Evolutionary conservation across 1,284 basidiomycete species (phyloP), one percentile per base, ranked within the genome.

Genomic region (Pulchroboletus neoregius): DNA sequence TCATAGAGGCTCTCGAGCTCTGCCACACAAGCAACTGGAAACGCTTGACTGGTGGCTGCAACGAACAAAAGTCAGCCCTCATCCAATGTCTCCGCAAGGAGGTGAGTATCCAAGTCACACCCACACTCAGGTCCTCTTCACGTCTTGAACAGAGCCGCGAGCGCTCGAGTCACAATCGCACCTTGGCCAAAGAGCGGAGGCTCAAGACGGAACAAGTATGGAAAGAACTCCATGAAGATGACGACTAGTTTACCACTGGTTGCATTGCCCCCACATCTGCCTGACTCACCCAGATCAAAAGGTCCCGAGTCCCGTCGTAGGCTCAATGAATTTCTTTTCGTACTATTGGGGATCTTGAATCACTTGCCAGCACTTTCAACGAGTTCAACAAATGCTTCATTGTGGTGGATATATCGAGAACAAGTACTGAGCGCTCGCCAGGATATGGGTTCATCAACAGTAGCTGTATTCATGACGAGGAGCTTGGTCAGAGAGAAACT

Each of bases 21-120:
- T 88, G 85, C 58, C 86, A 88, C 60, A 62, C 69, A 22, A 75
- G 70, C 58, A 69, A 62, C 39, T 86, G 82, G 81, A 71, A 73
- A 32, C 77, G 78, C 53, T 74, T 83, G 53, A 78, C 80, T 3
- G 85, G 85, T 15, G 76, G 72, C 22, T 93, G 91, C 65, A 93
- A 93, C 61, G 68, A 66, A 43, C 73, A 78, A 42, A 91, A 91
- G 68, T 68, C 78, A 42, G 76, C 80, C 41, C 71, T 93, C 57
- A 87, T 86, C 57, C 68, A 75, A 55, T 93, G 90, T 71, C 71
- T 93, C 39, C 75, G 82, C 45, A 70, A 78, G 67, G 89, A 92
- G 79, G 90, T 90, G 61, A 57, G 74, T 37, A 2, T 18, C 11
- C 23, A n/a, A 15, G 20, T 1, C 33, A 22, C 28, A 3, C 33